phyloP scores from a whole-genome alignment of 164 flowering plant genomes.

The Piper longum region DNA sequence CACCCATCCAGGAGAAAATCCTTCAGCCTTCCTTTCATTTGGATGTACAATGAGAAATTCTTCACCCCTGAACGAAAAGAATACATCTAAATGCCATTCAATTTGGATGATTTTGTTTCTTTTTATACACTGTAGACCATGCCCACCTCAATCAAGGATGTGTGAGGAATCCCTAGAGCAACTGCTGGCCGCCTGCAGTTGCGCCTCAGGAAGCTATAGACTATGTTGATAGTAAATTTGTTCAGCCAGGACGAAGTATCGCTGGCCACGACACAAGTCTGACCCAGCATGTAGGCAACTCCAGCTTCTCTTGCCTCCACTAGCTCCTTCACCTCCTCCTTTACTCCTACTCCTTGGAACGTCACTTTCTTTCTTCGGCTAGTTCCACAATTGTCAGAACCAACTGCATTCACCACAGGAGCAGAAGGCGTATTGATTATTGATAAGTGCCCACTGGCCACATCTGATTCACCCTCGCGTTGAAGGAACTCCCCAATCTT shows the following conservation, averaged over 20 bases:
- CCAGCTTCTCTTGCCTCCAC: conserved; percentile 39
- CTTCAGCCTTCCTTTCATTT: too few relatives aligned
- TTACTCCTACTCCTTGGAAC: conserved; percentile 13
- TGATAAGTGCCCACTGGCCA: conserved; percentile 3
- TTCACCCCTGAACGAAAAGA: too few relatives aligned
- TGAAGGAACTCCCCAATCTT: conserved; percentile 28
- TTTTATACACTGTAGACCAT: conserved; percentile 36
- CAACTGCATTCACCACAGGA: conserved; percentile 4
- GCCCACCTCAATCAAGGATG: conserved; percentile 45
- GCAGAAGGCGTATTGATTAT: conserved; percentile 5
- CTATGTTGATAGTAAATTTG: conserved; percentile 32
- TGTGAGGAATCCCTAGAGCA: conserved; percentile 37
- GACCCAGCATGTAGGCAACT: conserved; percentile 48
- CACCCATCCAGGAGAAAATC: too few relatives aligned
- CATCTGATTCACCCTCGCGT: conserved; percentile 5
- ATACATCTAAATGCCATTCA: too few relatives aligned
- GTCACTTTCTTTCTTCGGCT: conserved; percentile 15
- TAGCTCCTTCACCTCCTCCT: conserved; percentile 23
- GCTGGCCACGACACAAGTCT: conserved; percentile 28
- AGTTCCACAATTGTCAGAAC: conserved; percentile 2
- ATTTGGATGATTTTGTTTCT: background rate
- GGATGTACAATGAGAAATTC: too few relatives aligned
- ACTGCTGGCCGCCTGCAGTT: conserved; percentile 40
- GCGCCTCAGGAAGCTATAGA: conserved; percentile 37
- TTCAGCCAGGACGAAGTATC: conserved; percentile 29